phyloP scores from a whole-genome alignment of 306 rosid species.

The Rosa rugosa region DNA sequence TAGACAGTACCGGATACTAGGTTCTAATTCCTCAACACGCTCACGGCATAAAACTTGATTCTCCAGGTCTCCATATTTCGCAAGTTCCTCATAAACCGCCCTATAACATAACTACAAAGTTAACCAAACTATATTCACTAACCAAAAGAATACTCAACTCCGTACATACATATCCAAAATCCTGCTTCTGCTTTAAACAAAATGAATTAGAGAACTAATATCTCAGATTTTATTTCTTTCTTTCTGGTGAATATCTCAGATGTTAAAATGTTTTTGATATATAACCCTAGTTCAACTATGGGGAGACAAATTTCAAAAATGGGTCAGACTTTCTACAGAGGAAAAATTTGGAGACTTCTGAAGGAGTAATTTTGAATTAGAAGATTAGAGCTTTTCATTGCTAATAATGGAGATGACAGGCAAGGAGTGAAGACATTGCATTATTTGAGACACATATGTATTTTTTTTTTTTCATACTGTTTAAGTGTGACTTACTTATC shows the following conservation, averaged over 20 bases:
- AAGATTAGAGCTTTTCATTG: not conserved
- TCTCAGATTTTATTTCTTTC: not conserved
- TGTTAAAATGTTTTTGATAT: not conserved
- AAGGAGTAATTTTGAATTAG: not conserved
- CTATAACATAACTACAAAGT: conserved; percentile 29
- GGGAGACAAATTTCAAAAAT: not conserved
- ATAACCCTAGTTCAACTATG: not conserved
- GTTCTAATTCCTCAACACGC: conserved; percentile 97
- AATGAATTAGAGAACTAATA: not conserved
- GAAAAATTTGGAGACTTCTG: not conserved
- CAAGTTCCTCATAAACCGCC: conserved; percentile 96
- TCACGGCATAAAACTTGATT: conserved; percentile 94
- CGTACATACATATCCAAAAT: not conserved
- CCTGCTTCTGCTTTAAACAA: not conserved
- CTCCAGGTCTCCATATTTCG: conserved; percentile 93
- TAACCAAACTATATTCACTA: not conserved
- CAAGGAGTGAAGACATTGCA: not conserved
- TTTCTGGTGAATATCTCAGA: not conserved
- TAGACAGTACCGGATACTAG: conserved; percentile 89
- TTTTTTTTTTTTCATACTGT: not conserved
- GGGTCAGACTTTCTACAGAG: not conserved
- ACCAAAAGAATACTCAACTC: conserved; percentile 5
- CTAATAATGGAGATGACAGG: not conserved
- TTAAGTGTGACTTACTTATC: not conserved
- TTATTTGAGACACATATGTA: not conserved